phyloP scores from a whole-genome alignment of 441 rosid species.

The Melastoma candidum region DNA sequence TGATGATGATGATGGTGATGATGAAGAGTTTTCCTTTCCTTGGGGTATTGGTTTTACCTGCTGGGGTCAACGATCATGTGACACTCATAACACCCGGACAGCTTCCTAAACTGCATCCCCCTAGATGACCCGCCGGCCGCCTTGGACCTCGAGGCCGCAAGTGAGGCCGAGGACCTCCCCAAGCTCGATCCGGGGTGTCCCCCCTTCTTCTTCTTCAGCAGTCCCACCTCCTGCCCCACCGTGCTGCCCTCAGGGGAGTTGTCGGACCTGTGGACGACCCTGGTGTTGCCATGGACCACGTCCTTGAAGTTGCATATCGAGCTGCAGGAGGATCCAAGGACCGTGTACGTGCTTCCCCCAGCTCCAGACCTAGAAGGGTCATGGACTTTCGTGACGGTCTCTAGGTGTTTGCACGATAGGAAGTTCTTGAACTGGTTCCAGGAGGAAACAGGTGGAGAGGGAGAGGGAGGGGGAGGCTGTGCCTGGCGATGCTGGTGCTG shows the following conservation, averaged over 20 bases:
- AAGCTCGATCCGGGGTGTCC: slow-evolving; percentile 24
- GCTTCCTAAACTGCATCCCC: slow-evolving; percentile 87
- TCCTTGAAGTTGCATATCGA: slow-evolving; percentile 78
- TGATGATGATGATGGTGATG: no score
- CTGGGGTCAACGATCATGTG: slow-evolving; percentile 86
- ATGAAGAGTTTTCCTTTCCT: no score
- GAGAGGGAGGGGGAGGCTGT: slow-evolving; percentile 18
- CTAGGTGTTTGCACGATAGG: slow-evolving; percentile 75
- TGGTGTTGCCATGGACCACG: slow-evolving; percentile 79
- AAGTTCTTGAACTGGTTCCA: slow-evolving; percentile 97
- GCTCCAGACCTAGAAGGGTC: slow-evolving; percentile 49
- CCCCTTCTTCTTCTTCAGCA: slow-evolving; percentile 39
- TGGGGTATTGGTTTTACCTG: slow-evolving; percentile 31
- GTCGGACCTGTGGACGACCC: slow-evolving; percentile 85
- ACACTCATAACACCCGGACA: slow-evolving; percentile 95
- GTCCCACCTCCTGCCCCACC: slow-evolving; percentile 50
- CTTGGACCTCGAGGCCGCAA: slow-evolving; percentile 36
- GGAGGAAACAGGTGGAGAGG: slow-evolving; percentile 39
- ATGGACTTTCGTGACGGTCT: slow-evolving; percentile 50
- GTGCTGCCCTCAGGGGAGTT: slow-evolving; percentile 76
- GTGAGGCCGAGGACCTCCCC: slow-evolving; percentile 37
- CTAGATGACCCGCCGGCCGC: slow-evolving; percentile 36
- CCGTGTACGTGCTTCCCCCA: slow-evolving; percentile 20
- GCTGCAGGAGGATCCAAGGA: slow-evolving; percentile 66
- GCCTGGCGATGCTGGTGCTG: not conserved